A percentile compares a stretch with the other conserved stretches of the same genome.
Conservation (phyloP, 108 stramenopile genomes). For the Cyclostephanos tholiformis region DNA sequence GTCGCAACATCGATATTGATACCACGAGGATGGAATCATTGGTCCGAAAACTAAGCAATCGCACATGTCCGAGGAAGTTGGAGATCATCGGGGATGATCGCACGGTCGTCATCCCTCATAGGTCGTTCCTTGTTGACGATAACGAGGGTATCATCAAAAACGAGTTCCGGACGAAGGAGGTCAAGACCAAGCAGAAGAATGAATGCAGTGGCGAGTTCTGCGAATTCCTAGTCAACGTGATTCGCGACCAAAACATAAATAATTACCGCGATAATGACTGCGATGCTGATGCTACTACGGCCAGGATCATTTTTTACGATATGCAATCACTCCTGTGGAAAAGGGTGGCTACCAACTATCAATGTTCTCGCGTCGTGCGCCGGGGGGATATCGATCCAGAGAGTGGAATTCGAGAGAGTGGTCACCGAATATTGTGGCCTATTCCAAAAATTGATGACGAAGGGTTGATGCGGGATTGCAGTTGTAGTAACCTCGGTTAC, state of each 20-base stretch:
- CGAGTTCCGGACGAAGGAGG: not conserved
- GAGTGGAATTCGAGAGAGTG: slow-evolving; percentile 70
- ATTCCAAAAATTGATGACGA: slow-evolving; percentile 17
- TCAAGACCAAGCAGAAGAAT: not conserved
- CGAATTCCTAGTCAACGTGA: slow-evolving; percentile 1
- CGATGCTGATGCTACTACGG: not conserved
- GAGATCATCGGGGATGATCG: slow-evolving; percentile 83
- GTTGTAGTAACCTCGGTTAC: slow-evolving; percentile 32
- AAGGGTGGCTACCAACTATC: slow-evolving; percentile 42
- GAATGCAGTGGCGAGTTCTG: slow-evolving; percentile 17
- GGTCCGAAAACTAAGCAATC: slow-evolving; percentile 34
- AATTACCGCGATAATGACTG: not conserved
- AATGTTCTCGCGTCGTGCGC: slow-evolving; percentile 67
- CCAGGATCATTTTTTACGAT: not conserved
- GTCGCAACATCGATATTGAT: not conserved
- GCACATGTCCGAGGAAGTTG: slow-evolving; percentile 50
- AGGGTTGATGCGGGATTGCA: slow-evolving; percentile 9
- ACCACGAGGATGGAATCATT: slow-evolving; percentile 29
- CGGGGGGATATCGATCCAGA: slow-evolving; percentile 79
- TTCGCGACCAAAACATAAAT: not conserved
- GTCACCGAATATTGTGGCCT: slow-evolving; percentile 76
- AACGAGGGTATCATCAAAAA: not conserved
- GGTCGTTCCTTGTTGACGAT: slow-evolving; percentile 45
- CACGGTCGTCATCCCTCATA: slow-evolving; percentile 68
- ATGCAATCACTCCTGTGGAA: slow-evolving; percentile 60